phyloP scores from a whole-genome alignment of 164 flowering plant genomes.

The Buxus sempervirens region DNA sequence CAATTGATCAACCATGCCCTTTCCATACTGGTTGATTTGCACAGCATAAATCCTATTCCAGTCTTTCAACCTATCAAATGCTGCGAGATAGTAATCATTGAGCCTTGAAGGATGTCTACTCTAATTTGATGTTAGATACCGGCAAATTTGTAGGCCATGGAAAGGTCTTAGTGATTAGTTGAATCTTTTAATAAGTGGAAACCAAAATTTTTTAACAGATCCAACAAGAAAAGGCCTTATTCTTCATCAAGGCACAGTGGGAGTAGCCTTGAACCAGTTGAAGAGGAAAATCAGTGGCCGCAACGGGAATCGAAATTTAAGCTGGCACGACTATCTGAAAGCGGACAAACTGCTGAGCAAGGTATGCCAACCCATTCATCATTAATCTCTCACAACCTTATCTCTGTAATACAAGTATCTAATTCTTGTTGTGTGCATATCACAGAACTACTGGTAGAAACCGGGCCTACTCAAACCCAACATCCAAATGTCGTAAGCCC shows the following conservation, averaged over 20 bases:
- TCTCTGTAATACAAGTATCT: neutral
- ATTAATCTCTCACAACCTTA: too few relatives aligned
- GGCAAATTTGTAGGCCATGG: neutral
- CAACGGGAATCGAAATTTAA: slow-evolving; percentile 44
- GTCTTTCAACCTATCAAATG: too few relatives aligned
- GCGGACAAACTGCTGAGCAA: slow-evolving; percentile 41
- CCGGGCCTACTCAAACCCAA: slow-evolving; percentile 79
- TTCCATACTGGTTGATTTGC: too few relatives aligned
- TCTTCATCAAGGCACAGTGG: slow-evolving; percentile 52
- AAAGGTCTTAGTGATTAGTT: neutral
- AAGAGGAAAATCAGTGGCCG: slow-evolving; percentile 49
- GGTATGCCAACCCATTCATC: slow-evolving; percentile 45
- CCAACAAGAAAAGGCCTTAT: slow-evolving; percentile 42
- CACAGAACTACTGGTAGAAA: slow-evolving; percentile 69
- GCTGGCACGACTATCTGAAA: slow-evolving; percentile 43
- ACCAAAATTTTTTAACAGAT: slow-evolving; percentile 27
- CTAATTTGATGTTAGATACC: neutral
- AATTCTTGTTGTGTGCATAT: slow-evolving; percentile 3
- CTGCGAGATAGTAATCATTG: neutral
- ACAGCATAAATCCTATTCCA: too few relatives aligned
- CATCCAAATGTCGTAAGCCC: slow-evolving; percentile 27
- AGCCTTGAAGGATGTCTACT: neutral
- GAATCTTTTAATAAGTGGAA: slow-evolving; percentile 1
- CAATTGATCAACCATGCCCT: too few relatives aligned
- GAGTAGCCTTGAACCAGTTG: slow-evolving; percentile 61